Base-by-base conservation (phyloP, 495 filamentous ascomycete species). In the Amniculicola lignicola region DNA sequence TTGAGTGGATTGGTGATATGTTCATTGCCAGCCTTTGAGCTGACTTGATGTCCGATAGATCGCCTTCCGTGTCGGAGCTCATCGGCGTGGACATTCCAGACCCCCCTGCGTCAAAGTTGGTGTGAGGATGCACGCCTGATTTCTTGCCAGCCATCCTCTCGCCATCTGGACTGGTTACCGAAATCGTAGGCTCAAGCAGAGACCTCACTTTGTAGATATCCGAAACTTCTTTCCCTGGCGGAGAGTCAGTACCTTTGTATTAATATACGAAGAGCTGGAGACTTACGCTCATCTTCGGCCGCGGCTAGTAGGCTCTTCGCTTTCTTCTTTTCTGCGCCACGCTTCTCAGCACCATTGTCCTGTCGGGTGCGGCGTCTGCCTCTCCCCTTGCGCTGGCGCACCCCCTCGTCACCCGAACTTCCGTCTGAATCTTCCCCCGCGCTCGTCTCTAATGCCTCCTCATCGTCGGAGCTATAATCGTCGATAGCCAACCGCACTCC, bases 61-160 rank as follows among this genome's bases (percentile, higher is more conserved):
- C 90, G 2, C 80, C 85, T 68, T 98, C 91, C 15, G 87, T 82
- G 46, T 96, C 93, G 6, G 90, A 93, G 49, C 85, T 85, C 33
- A 89, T 78, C 1, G 92, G 89, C 0, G 89, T 95, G 22, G 83
- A 83, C 3, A 78, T 71, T 2, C 81, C 84, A 0, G 88, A 90
- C 15, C 78, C 72, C 4, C 80, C 76, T 25, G 79, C 59, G 57
- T 96, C 92, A 65, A 85, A 95, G 61, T 81, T 90, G 9, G 86
- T 92, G 21, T 78, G 78, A 1, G 90, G 93, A 69, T 92, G 92
- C 9, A 96, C 82, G 1, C 81, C 79, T 15, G 81, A 71, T 53
- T 81, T 88, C 55, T 78, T 82, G 23, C 63, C 67, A 37, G 72
- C 78, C 15, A 74, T 64, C 42, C 73, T 80, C 45, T 82, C 81